phyloP scores from a whole-genome alignment of 345 rosid species.

The Pistacia integerrima region DNA sequence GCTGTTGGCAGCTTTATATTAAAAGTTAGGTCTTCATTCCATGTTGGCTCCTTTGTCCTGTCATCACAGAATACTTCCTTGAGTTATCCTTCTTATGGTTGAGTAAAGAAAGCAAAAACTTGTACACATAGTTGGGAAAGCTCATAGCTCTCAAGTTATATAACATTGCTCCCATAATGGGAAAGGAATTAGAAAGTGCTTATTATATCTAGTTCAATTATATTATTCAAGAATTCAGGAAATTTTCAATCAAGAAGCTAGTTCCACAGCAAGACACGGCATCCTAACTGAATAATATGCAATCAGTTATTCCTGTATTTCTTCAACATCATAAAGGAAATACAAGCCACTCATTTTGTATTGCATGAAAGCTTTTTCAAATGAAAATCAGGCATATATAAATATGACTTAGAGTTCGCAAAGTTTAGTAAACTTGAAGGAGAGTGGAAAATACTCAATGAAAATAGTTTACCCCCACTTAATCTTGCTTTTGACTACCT shows the following conservation, averaged over 20 bases:
- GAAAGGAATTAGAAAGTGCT: background rate
- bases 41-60: constrained; percentile 82
- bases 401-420: background rate
- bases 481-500: constrained; percentile 77
- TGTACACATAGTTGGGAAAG: background rate
- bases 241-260: constrained; percentile 8
- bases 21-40: constrained; percentile 82
- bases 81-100: background rate
- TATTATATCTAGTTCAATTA: background rate
- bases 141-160: background rate
- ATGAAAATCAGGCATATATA: background rate
- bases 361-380: background rate
- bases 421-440: background rate
- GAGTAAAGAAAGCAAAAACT: background rate
- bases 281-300: background rate
- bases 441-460: background rate
- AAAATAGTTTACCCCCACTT: constrained; percentile 64
- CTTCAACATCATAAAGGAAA: constrained; percentile 12
- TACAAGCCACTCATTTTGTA: background rate
- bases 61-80: constrained; percentile 15
- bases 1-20: constrained; percentile 59
- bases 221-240: background rate
- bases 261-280: background rate
- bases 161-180: background rate
- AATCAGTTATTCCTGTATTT: constrained; percentile 4